Evolutionary conservation across 2,329 filamentous ascomycete genomes (phyloP), one percentile per base, ranked within the genome.

Genomic region (Thelonectria olida): DNA sequence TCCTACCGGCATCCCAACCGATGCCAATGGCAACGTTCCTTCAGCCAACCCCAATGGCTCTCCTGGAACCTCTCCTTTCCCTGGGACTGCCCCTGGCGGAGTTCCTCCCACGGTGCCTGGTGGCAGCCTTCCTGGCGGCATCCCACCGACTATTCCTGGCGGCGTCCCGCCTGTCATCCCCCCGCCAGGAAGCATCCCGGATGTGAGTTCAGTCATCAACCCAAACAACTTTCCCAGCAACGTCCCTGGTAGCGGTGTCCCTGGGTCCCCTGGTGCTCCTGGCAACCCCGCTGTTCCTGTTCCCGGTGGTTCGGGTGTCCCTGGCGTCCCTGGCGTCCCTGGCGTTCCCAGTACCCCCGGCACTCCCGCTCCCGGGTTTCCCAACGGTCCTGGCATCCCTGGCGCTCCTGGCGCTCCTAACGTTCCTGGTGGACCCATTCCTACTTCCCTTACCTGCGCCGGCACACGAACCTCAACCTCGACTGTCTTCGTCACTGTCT

Each of bases 401-500:
- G 56, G 27, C 12, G 50, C 54, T 22, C 50, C 58, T 49, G 54
- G 44, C 34, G 42, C 7, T 20, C 57, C 67, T 39, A 65, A 56
- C 44, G 54, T 65, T 54, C 64, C 66, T 31, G 67, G 31, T 10
- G 31, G 31, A 4, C 31, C 13, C 31, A 15, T 20, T 8, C 39
- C 39, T 12, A 20, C 42, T 45, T 61, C 67, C 39, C 68, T 73
- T 48, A 81, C 77, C 22, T 85, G 83, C 66, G 73, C 77, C 62
- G 42, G 42, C 22, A 60, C 75, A 39, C 68, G 76, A 58, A 71
- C 72, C 7, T 79, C 78, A 58, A 71, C 72, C 7, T 79, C 78
- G 34, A 85, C 83, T 38, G 76, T 85, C 62, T 82, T 84, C 66
- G 72, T 85, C 64, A 84, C 83, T 31, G 74, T 84, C 50, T 76